Conservation (phyloP, 305 asterid species). For the Fraxinus albicans region DNA sequence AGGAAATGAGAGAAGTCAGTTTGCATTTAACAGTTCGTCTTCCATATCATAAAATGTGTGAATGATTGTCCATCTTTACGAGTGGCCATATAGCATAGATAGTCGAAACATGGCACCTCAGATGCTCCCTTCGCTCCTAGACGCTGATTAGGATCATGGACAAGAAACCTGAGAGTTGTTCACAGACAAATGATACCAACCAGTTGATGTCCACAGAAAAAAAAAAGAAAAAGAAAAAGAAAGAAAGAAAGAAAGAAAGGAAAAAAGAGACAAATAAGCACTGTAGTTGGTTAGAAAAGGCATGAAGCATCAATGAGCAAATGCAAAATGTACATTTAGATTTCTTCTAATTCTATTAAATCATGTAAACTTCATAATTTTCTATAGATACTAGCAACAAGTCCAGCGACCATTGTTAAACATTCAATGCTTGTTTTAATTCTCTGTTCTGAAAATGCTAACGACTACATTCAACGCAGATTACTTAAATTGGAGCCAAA, state of each 20-base stretch:
- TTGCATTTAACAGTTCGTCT: conserved; percentile 22
- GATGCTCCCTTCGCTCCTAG: conserved; percentile 88
- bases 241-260: not conserved
- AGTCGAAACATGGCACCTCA: conserved; percentile 51
- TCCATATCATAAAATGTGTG: conserved; percentile 15
- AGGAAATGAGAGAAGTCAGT: conserved; percentile 21
- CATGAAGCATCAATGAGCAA: conserved; percentile 9
- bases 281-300: conserved; percentile 7
- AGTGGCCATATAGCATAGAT: conserved; percentile 10
- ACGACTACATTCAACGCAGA: not conserved
- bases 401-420: not conserved
- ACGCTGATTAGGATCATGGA: conserved; percentile 77
- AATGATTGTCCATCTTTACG: not conserved
- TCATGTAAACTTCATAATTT: not conserved
- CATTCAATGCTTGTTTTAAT: conserved; percentile 18
- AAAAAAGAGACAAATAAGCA: not conserved
- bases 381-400: not conserved
- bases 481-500: not conserved
- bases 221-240: not conserved
- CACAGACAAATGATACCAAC: conserved; percentile 24
- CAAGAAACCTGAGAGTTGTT: conserved; percentile 61
- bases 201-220: conserved; percentile 18
- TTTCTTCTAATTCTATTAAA: conserved; percentile 1
- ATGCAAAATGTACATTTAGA: not conserved
- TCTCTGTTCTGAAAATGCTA: conserved; percentile 18